Percentiles rank a stretch among this genome's conserved stretches.
Evolutionary conservation across 345 rosid genomes (phyloP).

Genomic region (Aegle marmelos): DNA sequence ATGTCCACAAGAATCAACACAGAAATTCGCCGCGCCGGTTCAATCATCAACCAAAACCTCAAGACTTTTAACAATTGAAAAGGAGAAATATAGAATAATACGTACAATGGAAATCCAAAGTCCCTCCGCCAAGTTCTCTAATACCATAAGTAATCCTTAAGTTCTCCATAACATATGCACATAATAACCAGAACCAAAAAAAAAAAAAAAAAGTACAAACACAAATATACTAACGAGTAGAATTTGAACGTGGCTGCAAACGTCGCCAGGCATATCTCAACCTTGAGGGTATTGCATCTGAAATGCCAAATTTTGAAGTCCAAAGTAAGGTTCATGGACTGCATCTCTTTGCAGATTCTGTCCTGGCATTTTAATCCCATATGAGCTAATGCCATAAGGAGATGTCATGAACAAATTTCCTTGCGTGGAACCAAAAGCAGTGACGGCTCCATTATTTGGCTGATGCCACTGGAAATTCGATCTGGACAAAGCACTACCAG

Average conservation of each 20-base stretch:
- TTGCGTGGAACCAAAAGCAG: conserved; percentile 37
- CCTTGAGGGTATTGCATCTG: conserved; percentile 52
- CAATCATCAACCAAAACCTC: background rate
- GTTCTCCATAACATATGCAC: conserved; percentile 34
- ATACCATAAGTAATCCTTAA: conserved; percentile 17
- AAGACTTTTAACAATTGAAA: conserved; percentile 6
- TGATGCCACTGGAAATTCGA: conserved; percentile 54
- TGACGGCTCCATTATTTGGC: conserved; percentile 30
- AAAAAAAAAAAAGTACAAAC: conserved; percentile 2
- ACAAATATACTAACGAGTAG: conserved; percentile 27
- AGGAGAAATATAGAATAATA: conserved; percentile 20
- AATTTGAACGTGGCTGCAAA: conserved; percentile 7
- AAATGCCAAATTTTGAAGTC: conserved; percentile 41
- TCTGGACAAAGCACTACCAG: conserved; percentile 28
- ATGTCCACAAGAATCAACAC: background rate
- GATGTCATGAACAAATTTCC: conserved; percentile 38
- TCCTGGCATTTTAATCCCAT: conserved; percentile 41
- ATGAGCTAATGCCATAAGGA: conserved; percentile 33
- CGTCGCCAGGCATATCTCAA: conserved; percentile 21
- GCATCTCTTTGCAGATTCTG: conserved; percentile 30
- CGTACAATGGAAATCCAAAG: conserved; percentile 12
- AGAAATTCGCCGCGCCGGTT: background rate
- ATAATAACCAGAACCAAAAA: background rate
- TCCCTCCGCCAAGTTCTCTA: conserved; percentile 20
- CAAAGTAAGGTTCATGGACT: conserved; percentile 29